Conservation (phyloP, 495 filamentous ascomycete genomes). For the Xylaria acuta region DNA sequence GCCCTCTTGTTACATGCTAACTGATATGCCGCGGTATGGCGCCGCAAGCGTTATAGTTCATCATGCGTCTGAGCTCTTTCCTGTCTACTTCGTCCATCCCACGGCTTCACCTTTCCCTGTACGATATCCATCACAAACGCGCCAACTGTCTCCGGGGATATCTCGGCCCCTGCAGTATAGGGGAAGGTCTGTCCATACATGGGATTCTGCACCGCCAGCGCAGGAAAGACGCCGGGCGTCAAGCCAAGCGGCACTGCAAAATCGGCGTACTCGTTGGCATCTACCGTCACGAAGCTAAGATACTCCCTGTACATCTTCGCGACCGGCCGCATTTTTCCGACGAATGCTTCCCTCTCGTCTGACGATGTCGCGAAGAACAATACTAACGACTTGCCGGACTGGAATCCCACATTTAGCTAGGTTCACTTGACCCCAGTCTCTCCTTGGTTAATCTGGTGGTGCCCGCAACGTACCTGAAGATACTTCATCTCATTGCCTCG, state of each 20-base stretch:
- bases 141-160: constrained; percentile 46
- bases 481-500: constrained; percentile 51
- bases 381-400: constrained; percentile 55
- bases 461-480: constrained; percentile 42
- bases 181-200: constrained; percentile 52
- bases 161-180: constrained; percentile 36
- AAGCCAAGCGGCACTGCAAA: constrained; percentile 50
- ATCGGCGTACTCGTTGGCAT: constrained; percentile 54
- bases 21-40: neutral
- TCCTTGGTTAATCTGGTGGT: neutral
- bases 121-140: constrained; percentile 53
- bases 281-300: constrained; percentile 53
- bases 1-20: neutral
- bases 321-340: constrained; percentile 44
- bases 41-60: constrained; percentile 38
- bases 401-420: neutral
- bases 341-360: constrained; percentile 39
- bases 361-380: constrained; percentile 49
- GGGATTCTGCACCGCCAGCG: constrained; percentile 52
- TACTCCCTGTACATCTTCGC: constrained; percentile 58
- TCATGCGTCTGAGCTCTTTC: constrained; percentile 35
- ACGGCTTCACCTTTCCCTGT: constrained; percentile 49
- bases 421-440: neutral
- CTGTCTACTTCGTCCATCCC: constrained; percentile 36
- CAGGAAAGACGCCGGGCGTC: constrained; percentile 31